Evolutionary conservation across 2,329 filamentous ascomycete species (phyloP), one percentile per base, ranked within the genome.

Genomic region (Acrocalymma vagum): DNA sequence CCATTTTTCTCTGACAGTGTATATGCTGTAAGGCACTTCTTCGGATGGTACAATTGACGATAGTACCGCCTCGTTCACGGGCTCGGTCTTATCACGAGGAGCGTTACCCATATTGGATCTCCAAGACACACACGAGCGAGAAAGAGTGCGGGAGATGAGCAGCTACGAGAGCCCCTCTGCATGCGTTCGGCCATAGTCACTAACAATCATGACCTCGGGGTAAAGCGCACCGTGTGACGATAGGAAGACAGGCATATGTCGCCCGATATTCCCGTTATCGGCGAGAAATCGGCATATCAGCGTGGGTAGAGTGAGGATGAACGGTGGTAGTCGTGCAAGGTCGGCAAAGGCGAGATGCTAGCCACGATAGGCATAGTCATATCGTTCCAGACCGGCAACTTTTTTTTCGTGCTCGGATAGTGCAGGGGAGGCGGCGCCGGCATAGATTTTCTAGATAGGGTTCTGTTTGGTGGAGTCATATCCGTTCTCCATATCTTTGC

Each of bases 1-100:
- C 58, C 56, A 62, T 45, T 64, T 64, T 42, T 64, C 58, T 35
- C 57, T 62, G 11, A 23, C 47, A 3, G 55, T 51, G 20, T 62
- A 64, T 23, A 64, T 57, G 17, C 60, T 64, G 34, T 64, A 63
- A n/a, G 58, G 52, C 13, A 44, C 48, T 25, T 55, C 43, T 11
- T 48, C 43, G 18, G 50, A 50, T 17, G 45, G 34, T 37, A 48
- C 35, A 20, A 47, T 40, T 13, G 58, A 41, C 8, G 46, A 28
- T 29, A 46, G n/a, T 20, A 35, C 39, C 20, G 29, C 51, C 21
- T 51, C 51, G 8, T 53, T 42, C 18, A 35, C 39, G 6, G 36
- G 30, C 29, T 59, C 51, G 29, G 45, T 44, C 35, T 58, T 56
- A 25, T 49, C 37, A 1, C 51, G 43, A 10, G 37, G 27, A 25